Percentiles rank a stretch among this genome's conserved stretches.
These are phyloP conservation scores for Chamaecrista fasciculata DNA, from an alignment of 306 rosid genomes.

Conservation along the genomic window DNA sequence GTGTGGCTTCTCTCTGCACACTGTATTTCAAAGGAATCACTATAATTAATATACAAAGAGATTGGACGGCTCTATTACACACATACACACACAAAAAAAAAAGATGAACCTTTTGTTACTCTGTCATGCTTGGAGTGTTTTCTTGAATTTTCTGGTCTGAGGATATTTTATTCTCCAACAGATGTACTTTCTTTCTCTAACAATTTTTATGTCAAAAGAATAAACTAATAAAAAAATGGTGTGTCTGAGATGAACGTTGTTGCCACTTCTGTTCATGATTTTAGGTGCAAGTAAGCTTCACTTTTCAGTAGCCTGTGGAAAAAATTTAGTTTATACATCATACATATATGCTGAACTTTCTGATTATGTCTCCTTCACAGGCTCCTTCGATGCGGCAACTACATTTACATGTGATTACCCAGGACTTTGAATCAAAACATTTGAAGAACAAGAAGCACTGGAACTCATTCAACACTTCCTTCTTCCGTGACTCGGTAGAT, in stretches of 20 bases:
- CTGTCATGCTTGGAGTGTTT: neutral
- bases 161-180: neutral
- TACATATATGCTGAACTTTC: slow-evolving; percentile 22
- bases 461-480: slow-evolving; percentile 85
- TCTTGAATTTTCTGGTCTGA: neutral
- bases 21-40: neutral
- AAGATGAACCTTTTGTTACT: neutral
- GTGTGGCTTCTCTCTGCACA: neutral
- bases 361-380: slow-evolving; percentile 43
- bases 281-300: slow-evolving; percentile 17
- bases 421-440: slow-evolving; percentile 78
- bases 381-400: slow-evolving; percentile 90
- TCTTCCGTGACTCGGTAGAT: slow-evolving; percentile 73
- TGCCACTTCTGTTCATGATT: slow-evolving; percentile 1
- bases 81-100: too few species aligned
- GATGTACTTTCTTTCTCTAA: neutral
- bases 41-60: neutral
- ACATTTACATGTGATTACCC: slow-evolving; percentile 87
- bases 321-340: neutral
- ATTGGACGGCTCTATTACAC: neutral
- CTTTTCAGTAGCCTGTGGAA: neutral
- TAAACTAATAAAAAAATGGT: neutral
- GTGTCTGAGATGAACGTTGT: neutral
- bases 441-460: slow-evolving; percentile 90
- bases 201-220: neutral